Percentiles rank a stretch among this genome's conserved stretches.
Evolutionary conservation across 768 basidiomycete genomes (phyloP).

Genomic region (Leccinellum luteum): DNA sequence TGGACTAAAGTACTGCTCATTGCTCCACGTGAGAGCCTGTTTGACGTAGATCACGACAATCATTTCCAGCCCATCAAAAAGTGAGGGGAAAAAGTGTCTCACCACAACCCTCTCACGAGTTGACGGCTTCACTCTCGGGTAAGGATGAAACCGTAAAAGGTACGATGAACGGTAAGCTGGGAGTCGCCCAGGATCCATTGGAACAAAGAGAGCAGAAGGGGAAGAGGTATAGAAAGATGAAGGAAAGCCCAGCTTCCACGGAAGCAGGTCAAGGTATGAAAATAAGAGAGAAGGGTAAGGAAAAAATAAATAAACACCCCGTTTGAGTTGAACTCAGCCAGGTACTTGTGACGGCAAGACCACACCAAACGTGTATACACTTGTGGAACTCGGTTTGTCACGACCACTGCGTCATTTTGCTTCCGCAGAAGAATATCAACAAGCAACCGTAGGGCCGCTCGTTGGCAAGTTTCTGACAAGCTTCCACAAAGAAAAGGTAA

Average conservation of each 20-base stretch:
- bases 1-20: no score
- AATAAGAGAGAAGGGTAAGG: neutral
- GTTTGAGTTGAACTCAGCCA: constrained; percentile 22
- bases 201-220: neutral
- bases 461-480: neutral
- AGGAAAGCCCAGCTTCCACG: neutral
- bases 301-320: constrained; percentile 2
- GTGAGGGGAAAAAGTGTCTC: constrained; percentile 1
- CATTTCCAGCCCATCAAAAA: neutral
- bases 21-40: no score
- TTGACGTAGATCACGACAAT: no score
- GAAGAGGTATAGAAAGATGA: neutral
- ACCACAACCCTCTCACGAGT: constrained; percentile 26
- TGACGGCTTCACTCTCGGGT: constrained; percentile 23
- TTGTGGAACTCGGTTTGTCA: constrained; percentile 18
- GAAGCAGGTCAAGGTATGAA: constrained; percentile 1
- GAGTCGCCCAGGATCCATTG: constrained; percentile 17
- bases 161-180: constrained; percentile 31
- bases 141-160: constrained; percentile 28
- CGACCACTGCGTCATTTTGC: constrained; percentile 13
- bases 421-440: constrained; percentile 11
- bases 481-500: constrained; percentile 5
- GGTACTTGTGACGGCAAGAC: constrained; percentile 27
- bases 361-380: constrained; percentile 22
- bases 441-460: neutral